phyloP scores from a whole-genome alignment of 805 yeast species.

The Barnettozyma sucrosica region DNA sequence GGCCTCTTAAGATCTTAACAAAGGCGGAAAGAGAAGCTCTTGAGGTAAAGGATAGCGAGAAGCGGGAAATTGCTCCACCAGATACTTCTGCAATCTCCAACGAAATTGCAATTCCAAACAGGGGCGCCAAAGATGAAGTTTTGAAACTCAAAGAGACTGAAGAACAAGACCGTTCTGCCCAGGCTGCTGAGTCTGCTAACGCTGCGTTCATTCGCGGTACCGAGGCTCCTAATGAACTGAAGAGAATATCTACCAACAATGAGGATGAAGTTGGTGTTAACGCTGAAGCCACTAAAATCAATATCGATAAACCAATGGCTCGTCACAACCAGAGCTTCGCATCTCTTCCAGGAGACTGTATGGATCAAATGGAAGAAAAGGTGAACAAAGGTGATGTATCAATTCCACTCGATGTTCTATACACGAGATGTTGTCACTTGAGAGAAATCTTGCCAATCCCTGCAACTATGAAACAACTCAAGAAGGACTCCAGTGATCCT shows the following conservation, averaged over 20 bases:
- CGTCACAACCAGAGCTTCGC: conserved; percentile 29
- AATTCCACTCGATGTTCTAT: conserved; percentile 60
- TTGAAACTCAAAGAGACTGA: background rate
- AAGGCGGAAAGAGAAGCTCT: conserved; percentile 18
- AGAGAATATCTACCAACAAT: conserved; percentile 26
- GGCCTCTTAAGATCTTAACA: conserved; percentile 45
- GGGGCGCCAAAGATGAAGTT: background rate
- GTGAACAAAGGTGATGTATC: conserved; percentile 23
- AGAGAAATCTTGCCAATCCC: conserved; percentile 91
- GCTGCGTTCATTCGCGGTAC: conserved; percentile 34
- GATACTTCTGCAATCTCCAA: background rate
- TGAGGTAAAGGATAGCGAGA: conserved; percentile 2
- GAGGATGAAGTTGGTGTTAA: conserved; percentile 35
- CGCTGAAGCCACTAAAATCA: conserved; percentile 30
- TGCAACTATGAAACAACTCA: conserved; percentile 76
- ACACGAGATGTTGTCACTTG: conserved; percentile 89
- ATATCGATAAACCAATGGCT: conserved; percentile 40
- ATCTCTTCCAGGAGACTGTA: conserved; percentile 21
- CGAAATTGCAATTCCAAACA: background rate
- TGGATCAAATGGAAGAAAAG: conserved; percentile 19
- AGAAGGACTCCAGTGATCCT: conserved; percentile 72
- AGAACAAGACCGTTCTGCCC: conserved; percentile 22
- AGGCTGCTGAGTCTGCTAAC: conserved; percentile 32
- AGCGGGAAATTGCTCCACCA: background rate
- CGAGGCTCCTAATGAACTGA: conserved; percentile 28